Base-by-base conservation (phyloP, 176 grass and related monocot genomes). In the Alopecurus myosuroides region DNA sequence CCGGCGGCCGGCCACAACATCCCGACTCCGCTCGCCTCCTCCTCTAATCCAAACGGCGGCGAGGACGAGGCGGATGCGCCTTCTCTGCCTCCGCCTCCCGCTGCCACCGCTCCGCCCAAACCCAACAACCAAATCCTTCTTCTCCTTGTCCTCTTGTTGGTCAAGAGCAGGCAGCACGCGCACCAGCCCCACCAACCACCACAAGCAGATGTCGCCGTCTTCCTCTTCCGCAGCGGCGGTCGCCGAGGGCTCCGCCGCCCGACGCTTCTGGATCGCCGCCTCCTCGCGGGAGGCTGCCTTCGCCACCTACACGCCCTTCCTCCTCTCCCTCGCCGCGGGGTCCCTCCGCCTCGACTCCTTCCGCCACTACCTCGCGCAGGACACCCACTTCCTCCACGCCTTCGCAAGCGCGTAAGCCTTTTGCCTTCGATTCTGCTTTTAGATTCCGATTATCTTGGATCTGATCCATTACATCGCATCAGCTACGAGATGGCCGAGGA, bases 401-500 rank as follows among this genome's bases (percentile, higher is more conserved):
- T 95, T 96, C 84, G 88, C 89, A 9, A 82, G 88, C 66, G 93
- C 93, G 93, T 98, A 86, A 92, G 93, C 84, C 7, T 50, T 67
- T 9, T 49, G 69, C 46, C 68, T 50, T 23, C 72, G 9, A 12
- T 51, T 46, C 69, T 48, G 72, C 73, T 23, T 78, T 12, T 51
- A 33, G 18, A 17, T 80, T 44, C 41, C 44, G 39, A 48, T 75
- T 61, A 1, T 7, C 53, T 25, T 71, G 64, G 76, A 88, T 87
- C 81, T 78, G 57, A 87, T 79, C 84, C 57, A 28, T 69, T 28
- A 6, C 46, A 29, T 78, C 74, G 46, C 36, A 64, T 44, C 85
- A 98, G 96, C 40, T 98, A 98, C 84, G 91, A 98, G 83, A 90
- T 95, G 85, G 93, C 93, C 64, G 93, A 93, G 82, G 96, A 95